phyloP scores from a whole-genome alignment of 2,329 filamentous ascomycete genomes.

The Fonsecaea pedrosoi region DNA sequence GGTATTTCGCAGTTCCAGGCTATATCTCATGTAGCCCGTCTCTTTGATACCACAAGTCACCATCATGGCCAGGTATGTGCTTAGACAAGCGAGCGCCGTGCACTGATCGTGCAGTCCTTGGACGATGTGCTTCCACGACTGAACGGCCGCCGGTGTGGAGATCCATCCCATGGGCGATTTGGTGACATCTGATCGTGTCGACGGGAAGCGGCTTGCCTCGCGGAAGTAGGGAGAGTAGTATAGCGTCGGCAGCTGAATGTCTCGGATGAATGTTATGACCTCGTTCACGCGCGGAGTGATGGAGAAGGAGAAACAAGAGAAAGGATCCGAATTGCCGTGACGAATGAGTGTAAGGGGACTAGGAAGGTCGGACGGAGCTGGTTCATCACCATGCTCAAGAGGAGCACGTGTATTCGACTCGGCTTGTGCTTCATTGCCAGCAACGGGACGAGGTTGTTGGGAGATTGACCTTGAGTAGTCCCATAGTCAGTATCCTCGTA shows the following conservation, averaged over 20 bases:
- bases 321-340: constrained; percentile 11
- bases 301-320: constrained; percentile 4
- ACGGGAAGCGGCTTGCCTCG: constrained; percentile 1
- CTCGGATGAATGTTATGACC: constrained; percentile 16
- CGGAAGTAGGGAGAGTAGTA: constrained; percentile 14
- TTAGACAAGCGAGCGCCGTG: constrained; percentile 10
- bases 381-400: background rate
- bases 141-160: constrained; percentile 3
- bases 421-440: background rate
- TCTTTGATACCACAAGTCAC: constrained; percentile 1
- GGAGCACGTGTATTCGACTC: background rate
- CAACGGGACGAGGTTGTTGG: background rate
- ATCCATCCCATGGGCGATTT: constrained; percentile 14
- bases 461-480: background rate
- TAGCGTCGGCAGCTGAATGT: constrained; percentile 1
- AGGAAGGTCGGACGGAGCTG: background rate
- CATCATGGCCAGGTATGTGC: constrained; percentile 9
- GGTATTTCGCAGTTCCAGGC: constrained; percentile 1
- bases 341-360: constrained; percentile 8
- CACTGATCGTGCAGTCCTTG: constrained; percentile 10
- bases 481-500: background rate
- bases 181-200: constrained; percentile 3
- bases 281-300: constrained; percentile 11
- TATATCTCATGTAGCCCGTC: background rate
- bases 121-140: constrained; percentile 13